Evolutionary conservation across 2,329 filamentous ascomycete species (phyloP).

Genomic region (Nigrospora oryzae): DNA sequence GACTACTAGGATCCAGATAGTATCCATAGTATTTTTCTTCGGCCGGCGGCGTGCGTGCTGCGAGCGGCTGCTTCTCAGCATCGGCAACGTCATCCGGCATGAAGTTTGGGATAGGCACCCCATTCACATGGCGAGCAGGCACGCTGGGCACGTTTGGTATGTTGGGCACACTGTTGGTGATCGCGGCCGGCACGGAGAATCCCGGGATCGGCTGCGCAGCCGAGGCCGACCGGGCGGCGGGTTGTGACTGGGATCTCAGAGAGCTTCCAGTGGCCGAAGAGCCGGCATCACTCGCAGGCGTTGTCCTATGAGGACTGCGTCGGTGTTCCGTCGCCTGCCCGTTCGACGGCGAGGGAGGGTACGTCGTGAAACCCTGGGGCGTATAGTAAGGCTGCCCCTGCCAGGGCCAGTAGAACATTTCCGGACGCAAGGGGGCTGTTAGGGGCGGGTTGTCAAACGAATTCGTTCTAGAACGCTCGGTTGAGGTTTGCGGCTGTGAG

Average conservation of each 20-base stretch:
- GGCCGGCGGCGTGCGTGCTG: constrained; percentile 36
- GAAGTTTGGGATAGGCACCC: constrained; percentile 45
- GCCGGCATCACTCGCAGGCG: constrained; percentile 38
- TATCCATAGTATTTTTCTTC: constrained; percentile 36
- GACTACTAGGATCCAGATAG: constrained; percentile 22
- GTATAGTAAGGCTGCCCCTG: constrained; percentile 33
- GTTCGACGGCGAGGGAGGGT: constrained; percentile 47
- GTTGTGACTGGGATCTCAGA: constrained; percentile 60
- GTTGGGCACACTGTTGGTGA: constrained; percentile 22
- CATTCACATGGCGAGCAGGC: constrained; percentile 34
- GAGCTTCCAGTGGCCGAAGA: constrained; percentile 40
- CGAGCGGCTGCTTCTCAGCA: constrained; percentile 33
- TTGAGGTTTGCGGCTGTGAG: constrained; percentile 24
- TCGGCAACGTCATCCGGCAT: constrained; percentile 42
- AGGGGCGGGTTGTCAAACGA: constrained; percentile 55
- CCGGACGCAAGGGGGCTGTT: constrained; percentile 47
- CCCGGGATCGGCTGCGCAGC: constrained; percentile 20
- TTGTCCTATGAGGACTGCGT: constrained; percentile 47
- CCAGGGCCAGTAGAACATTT: constrained; percentile 43
- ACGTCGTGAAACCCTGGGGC: constrained; percentile 41
- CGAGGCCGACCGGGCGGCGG: constrained; percentile 39
- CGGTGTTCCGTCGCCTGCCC: constrained; percentile 42
- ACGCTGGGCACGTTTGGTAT: constrained; percentile 6
- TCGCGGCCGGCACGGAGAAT: constrained; percentile 20
- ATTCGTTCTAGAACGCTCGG: constrained; percentile 49